phyloP scores from a whole-genome alignment of 1,284 basidiomycete genomes.

The Tilletia indica region DNA sequence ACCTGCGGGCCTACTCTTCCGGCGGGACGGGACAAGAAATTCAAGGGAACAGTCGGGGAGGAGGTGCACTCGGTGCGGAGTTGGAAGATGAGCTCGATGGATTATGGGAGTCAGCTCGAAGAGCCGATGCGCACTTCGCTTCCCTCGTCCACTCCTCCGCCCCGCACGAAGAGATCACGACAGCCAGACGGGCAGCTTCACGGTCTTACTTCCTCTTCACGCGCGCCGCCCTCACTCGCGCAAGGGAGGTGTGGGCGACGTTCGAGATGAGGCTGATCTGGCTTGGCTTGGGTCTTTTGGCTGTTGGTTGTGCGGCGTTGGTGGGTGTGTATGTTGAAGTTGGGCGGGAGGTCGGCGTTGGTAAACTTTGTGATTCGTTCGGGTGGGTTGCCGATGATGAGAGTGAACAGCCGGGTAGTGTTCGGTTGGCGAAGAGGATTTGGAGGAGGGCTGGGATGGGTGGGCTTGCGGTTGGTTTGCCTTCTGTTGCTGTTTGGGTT shows the following conservation, averaged over 20 bases:
- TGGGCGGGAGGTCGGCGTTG: background rate
- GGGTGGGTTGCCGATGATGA: background rate
- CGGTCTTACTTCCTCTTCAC: conserved; percentile 61
- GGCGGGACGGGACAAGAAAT: background rate
- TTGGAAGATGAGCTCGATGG: conserved; percentile 45
- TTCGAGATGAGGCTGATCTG: conserved; percentile 79
- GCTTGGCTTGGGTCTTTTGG: conserved; percentile 62
- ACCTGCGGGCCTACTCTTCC: conserved; percentile 69
- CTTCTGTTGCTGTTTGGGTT: background rate
- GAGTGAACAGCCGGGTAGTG: background rate
- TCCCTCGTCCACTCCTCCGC: conserved; percentile 29
- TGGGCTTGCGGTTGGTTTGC: background rate
- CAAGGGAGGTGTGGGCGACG: conserved; percentile 87
- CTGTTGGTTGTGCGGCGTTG: conserved; percentile 21
- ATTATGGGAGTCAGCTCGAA: conserved; percentile 34
- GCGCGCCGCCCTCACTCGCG: conserved; percentile 68
- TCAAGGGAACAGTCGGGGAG: conserved; percentile 37
- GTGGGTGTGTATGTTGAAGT: background rate
- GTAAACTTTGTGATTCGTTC: background rate
- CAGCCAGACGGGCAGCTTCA: background rate
- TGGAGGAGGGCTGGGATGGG: background rate
- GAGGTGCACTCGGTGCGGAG: conserved; percentile 66
- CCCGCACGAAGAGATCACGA: background rate
- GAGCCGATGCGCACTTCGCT: conserved; percentile 35
- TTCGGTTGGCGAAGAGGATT: conserved; percentile 1